phyloP scores from a whole-genome alignment of 495 filamentous ascomycete genomes.

The Hypomontagnella monticulosa region DNA sequence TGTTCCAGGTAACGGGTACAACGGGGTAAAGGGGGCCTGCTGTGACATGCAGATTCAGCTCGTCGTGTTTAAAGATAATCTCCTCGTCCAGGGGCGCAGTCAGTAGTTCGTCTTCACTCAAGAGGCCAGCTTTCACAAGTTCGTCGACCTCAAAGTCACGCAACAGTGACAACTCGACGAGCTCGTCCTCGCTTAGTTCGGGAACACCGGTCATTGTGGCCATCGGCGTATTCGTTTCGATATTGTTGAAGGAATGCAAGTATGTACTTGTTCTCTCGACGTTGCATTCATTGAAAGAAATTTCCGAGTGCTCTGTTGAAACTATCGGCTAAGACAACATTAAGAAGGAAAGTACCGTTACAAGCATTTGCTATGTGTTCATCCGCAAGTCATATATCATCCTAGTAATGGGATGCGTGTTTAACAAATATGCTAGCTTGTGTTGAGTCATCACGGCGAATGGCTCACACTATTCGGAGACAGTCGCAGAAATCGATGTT shows the following conservation, averaged over 20 bases:
- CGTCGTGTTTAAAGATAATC: slow-evolving; percentile 33
- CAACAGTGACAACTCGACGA: slow-evolving; percentile 40
- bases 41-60: slow-evolving; percentile 35
- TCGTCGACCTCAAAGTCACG: slow-evolving; percentile 43
- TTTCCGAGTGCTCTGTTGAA: too few relatives aligned
- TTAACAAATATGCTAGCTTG: neutral
- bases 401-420: too few relatives aligned
- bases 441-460: slow-evolving; percentile 17
- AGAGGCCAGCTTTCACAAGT: slow-evolving; percentile 31
- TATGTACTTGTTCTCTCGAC: too few relatives aligned
- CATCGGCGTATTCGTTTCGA: neutral
- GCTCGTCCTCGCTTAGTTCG: slow-evolving; percentile 37
- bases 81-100: slow-evolving; percentile 29
- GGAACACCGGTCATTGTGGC: slow-evolving; percentile 7
- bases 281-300: too few relatives aligned
- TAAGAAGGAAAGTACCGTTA: too few relatives aligned
- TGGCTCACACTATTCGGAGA: slow-evolving; percentile 6
- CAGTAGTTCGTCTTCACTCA: slow-evolving; percentile 18
- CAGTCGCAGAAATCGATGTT: neutral
- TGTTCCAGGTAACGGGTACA: slow-evolving; percentile 26
- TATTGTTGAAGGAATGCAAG: neutral
- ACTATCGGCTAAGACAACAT: too few relatives aligned
- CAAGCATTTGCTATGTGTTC: too few relatives aligned
- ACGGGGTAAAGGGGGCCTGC: slow-evolving; percentile 40
- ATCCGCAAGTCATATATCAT: too few relatives aligned